These are phyloP conservation scores for Citrus mangshanensis DNA, from an alignment of 345 rosid genomes.

Conservation along the genomic window DNA sequence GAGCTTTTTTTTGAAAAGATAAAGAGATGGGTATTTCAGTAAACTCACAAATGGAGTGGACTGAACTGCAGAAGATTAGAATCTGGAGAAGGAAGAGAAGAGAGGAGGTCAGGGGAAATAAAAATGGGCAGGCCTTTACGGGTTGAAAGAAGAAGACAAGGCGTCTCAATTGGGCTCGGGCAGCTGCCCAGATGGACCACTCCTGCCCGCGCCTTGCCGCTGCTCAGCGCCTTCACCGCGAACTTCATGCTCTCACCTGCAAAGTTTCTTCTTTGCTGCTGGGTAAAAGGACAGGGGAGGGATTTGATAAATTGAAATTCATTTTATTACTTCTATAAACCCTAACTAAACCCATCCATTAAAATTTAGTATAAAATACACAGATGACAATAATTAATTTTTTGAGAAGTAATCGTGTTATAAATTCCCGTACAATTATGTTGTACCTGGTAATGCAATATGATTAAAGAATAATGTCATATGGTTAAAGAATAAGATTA, in stretches of 20 bases:
- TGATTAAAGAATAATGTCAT: no score
- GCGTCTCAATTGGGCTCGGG: constrained; percentile 50
- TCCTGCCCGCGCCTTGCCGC: constrained; percentile 50
- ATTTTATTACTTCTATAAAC: background rate
- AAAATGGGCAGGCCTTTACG: constrained; percentile 67
- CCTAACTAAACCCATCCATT: background rate
- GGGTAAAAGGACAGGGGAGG: no score
- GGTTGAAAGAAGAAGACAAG: constrained; percentile 65
- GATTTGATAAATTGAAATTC: background rate
- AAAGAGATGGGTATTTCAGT: background rate
- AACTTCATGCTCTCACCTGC: constrained; percentile 40
- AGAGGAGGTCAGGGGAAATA: constrained; percentile 70
- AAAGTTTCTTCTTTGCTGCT: background rate
- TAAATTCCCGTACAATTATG: no score
- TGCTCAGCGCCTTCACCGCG: constrained; percentile 47
- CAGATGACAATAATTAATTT: background rate
- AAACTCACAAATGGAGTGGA: constrained; percentile 74
- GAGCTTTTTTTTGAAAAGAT: background rate
- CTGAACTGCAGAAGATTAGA: constrained; percentile 60
- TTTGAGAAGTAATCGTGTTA: no score
- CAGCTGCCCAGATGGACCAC: constrained; percentile 40
- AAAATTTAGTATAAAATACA: background rate
- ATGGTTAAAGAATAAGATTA: no score
- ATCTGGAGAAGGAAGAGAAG: constrained; percentile 59
- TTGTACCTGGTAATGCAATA: no score